Conservation (phyloP, 2,329 filamentous ascomycete species). For the Colletotrichum tabaci region DNA sequence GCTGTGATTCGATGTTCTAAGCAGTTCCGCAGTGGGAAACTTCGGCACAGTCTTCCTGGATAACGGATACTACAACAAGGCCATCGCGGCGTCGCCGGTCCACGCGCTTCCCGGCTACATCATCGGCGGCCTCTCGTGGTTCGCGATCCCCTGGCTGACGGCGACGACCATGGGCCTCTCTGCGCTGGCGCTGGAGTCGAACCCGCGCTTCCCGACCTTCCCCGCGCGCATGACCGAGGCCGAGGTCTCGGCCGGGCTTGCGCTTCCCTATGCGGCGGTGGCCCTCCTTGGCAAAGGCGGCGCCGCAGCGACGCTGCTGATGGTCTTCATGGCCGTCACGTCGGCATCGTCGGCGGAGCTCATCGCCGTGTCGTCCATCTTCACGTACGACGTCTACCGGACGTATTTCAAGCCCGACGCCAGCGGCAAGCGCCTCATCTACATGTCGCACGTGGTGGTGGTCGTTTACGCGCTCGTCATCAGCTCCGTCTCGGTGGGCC, state of each 20-base stretch:
- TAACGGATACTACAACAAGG: conserved; percentile 88
- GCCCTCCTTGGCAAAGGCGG: conserved; percentile 84
- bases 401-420: conserved; percentile 87
- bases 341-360: conserved; percentile 83
- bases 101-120: conserved; percentile 87
- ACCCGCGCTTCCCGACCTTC: conserved; percentile 77
- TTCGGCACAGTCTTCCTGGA: conserved; percentile 84
- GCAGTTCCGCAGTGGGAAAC: conserved; percentile 68
- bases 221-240: conserved; percentile 76
- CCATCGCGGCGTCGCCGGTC: conserved; percentile 83
- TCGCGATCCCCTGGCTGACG: conserved; percentile 87
- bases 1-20: conserved; percentile 55
- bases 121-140: conserved; percentile 82
- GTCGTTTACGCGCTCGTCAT: conserved; percentile 81
- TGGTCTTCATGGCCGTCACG: conserved; percentile 89
- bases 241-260: conserved; percentile 82
- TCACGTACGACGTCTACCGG: conserved; percentile 90
- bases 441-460: conserved; percentile 83
- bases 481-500: conserved; percentile 82
- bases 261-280: conserved; percentile 83
- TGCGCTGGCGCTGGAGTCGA: conserved; percentile 80
- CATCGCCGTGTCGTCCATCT: conserved; percentile 87
- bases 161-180: conserved; percentile 86
- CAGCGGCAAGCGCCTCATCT: conserved; percentile 82
- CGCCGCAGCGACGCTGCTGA: conserved; percentile 79